These are phyloP conservation scores for Thielaviopsis punctulata DNA, from an alignment of 2,329 filamentous ascomycete genomes.

Conservation along the genomic window DNA sequence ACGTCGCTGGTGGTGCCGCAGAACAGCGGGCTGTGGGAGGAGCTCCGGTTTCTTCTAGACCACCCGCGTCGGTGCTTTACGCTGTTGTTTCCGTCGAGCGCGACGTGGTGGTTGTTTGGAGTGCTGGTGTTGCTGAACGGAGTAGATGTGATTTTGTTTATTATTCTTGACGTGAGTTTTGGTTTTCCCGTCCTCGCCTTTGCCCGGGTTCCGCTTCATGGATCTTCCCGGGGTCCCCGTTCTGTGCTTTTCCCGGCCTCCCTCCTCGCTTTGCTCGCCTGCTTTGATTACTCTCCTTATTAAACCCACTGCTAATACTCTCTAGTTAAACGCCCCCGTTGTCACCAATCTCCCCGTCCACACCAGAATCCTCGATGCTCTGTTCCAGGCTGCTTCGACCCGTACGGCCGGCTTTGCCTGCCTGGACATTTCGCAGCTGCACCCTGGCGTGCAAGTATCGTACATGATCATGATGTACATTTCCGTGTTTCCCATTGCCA, in stretches of 20 bases:
- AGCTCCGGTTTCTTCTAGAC: slow-evolving; percentile 76
- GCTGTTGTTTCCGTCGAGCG: slow-evolving; percentile 70
- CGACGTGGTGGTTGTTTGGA: slow-evolving; percentile 92
- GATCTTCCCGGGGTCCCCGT: too few relatives aligned
- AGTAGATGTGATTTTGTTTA: slow-evolving; percentile 76
- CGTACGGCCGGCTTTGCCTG: slow-evolving; percentile 81
- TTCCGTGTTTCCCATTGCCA: slow-evolving; percentile 90
- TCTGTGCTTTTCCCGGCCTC: too few relatives aligned
- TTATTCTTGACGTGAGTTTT: slow-evolving; percentile 65
- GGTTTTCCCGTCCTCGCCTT: too few relatives aligned
- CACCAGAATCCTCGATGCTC: slow-evolving; percentile 63
- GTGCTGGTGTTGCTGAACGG: slow-evolving; percentile 69
- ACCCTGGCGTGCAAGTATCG: slow-evolving; percentile 82
- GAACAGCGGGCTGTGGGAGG: slow-evolving; percentile 64
- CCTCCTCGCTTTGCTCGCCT: neutral
- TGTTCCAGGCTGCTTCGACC: slow-evolving; percentile 81
- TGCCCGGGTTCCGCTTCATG: too few relatives aligned
- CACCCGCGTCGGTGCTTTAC: slow-evolving; percentile 95
- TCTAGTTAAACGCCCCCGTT: slow-evolving; percentile 49
- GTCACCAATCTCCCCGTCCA: slow-evolving; percentile 54
- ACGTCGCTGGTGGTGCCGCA: slow-evolving; percentile 47
- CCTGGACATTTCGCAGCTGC: slow-evolving; percentile 58
- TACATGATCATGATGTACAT: slow-evolving; percentile 99
- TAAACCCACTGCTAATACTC: neutral
- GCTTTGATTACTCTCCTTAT: slow-evolving; percentile 16